These are phyloP conservation scores for Crotalaria pallida DNA, from an alignment of 306 rosid species.

Conservation along the genomic window DNA sequence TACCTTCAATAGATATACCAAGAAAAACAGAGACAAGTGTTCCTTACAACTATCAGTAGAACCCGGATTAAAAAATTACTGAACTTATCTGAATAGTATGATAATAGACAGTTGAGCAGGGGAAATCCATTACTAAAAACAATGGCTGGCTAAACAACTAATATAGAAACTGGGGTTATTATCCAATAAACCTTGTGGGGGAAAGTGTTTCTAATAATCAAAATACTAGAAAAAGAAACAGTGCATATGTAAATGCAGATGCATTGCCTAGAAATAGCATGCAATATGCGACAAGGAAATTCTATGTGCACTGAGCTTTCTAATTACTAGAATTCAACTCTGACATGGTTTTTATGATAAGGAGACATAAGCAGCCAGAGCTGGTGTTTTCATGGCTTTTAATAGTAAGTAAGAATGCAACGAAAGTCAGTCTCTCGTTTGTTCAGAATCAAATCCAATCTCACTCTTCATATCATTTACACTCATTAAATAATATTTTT, in stretches of 20 bases:
- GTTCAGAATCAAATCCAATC: background rate
- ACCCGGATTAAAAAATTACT: background rate
- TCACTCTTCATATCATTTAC: background rate
- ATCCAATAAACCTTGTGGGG: constrained; percentile 5
- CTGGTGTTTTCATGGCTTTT: background rate
- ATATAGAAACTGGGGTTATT: background rate
- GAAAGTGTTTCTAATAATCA: background rate
- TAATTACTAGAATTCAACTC: background rate
- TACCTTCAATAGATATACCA: background rate
- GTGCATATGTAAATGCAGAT: background rate
- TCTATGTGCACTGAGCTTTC: background rate
- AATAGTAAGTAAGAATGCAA: constrained; percentile 1
- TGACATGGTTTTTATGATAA: background rate
- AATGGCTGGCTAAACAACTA: background rate
- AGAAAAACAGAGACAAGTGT: background rate
- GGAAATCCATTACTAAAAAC: background rate
- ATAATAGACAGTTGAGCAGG: background rate
- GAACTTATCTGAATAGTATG: background rate
- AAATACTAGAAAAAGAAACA: background rate
- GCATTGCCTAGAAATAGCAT: background rate
- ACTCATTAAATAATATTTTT: background rate
- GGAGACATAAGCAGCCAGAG: background rate
- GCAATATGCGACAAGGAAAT: background rate
- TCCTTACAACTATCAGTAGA: background rate
- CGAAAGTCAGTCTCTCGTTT: background rate